Conservation (phyloP, 129 eudicot genomes). For the Scalesia atractyloides region DNA sequence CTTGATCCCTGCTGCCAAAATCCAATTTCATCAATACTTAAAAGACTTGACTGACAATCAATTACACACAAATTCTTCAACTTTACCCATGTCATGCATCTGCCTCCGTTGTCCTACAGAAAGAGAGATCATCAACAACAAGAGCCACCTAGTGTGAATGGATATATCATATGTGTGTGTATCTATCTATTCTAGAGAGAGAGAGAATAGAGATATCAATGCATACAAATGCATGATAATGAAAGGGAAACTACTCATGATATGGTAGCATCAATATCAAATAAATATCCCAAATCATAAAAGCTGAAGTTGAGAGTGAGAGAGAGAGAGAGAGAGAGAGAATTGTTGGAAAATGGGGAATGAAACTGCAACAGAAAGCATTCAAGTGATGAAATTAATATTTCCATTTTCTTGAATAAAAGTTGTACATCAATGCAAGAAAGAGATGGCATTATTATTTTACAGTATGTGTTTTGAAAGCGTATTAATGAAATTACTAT, state of each 20-base stretch:
- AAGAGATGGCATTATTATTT: constrained; percentile 12
- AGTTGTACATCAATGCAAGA: constrained; percentile 23
- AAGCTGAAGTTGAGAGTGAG: constrained; percentile 36
- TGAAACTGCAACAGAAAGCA: constrained; percentile 63
- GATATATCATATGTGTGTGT: neutral
- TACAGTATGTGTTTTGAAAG: constrained; percentile 20
- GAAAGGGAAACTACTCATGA: constrained; percentile 49
- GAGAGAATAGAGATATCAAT: neutral
- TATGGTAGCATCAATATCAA: constrained; percentile 59
- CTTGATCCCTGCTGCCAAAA: constrained; percentile 38
- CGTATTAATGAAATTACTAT: constrained; percentile 22
- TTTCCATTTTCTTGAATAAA: constrained; percentile 40
- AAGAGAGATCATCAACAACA: neutral
- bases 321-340: constrained; percentile 17
- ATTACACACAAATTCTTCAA: constrained; percentile 29
- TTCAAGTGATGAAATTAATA: constrained; percentile 52
- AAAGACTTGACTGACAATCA: constrained; percentile 40
- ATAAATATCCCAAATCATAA: constrained; percentile 51
- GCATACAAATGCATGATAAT: constrained; percentile 42
- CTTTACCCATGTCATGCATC: constrained; percentile 26
- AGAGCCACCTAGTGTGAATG: neutral
- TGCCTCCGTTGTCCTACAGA: constrained; percentile 28
- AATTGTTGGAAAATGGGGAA: constrained; percentile 44
- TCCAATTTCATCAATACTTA: constrained; percentile 34
- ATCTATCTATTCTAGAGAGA: neutral